A percentile compares a stretch with the other conserved stretches of the same genome.
These are phyloP conservation scores for Tolypocladium sp. DNA, from an alignment of 2,329 filamentous ascomycete genomes.

Conservation along the genomic window DNA sequence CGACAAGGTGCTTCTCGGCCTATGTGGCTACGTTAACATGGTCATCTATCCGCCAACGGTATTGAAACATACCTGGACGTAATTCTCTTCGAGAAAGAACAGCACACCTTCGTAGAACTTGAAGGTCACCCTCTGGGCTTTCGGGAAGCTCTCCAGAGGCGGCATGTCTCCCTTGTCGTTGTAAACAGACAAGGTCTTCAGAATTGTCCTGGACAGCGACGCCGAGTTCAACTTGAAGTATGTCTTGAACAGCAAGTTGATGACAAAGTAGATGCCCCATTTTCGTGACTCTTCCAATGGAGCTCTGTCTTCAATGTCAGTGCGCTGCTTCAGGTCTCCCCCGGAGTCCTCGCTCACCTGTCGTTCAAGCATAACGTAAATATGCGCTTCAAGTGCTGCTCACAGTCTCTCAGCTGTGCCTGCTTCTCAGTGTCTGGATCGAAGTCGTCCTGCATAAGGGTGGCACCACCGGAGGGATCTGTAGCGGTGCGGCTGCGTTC, in stretches of 20 bases:
- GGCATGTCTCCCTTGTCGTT: constrained; percentile 69
- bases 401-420: constrained; percentile 82
- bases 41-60: constrained; percentile 3
- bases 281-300: constrained; percentile 84
- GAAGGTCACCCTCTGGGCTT: constrained; percentile 87
- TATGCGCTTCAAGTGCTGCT: constrained; percentile 81
- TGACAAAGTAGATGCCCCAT: constrained; percentile 94
- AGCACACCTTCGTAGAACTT: constrained; percentile 93
- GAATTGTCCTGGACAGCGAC: constrained; percentile 79
- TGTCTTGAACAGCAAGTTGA: constrained; percentile 94
- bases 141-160: constrained; percentile 68
- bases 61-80: constrained; percentile 50
- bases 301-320: constrained; percentile 41
- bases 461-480: constrained; percentile 26
- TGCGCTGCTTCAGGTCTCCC: not conserved
- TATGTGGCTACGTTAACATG: constrained; percentile 19
- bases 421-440: constrained; percentile 68
- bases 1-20: constrained; percentile 71
- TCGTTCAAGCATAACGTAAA: constrained; percentile 88
- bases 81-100: constrained; percentile 92
- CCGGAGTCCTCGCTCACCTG: constrained; percentile 45
- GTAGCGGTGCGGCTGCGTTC: constrained; percentile 38
- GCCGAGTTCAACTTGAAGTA: constrained; percentile 94
- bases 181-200: constrained; percentile 73
- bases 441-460: constrained; percentile 69